phyloP scores from a whole-genome alignment of 1,284 basidiomycete species.

The Rhodofomes roseus region DNA sequence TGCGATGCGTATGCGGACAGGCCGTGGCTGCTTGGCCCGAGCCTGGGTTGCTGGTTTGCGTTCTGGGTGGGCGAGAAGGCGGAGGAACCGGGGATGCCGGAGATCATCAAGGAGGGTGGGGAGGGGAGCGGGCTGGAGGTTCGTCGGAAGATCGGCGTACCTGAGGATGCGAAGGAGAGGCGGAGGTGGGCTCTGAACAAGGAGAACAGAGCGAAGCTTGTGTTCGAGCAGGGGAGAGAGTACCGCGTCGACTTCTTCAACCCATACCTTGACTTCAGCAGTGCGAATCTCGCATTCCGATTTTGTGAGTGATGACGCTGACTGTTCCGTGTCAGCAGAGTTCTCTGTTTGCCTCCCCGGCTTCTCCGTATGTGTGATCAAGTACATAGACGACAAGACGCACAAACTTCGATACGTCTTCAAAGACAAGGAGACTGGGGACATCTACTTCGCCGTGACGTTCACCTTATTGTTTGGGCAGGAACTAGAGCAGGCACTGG shows the following conservation, averaged over 20 bases:
- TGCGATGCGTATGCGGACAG: not conserved
- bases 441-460: not conserved
- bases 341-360: not conserved
- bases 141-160: not conserved
- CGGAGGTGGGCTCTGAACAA: not conserved
- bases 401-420: not conserved
- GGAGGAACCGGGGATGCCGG: not conserved
- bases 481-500: not conserved
- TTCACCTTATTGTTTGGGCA: not conserved
- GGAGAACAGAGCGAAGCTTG: not conserved
- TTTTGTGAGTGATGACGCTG: not conserved
- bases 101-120: not conserved
- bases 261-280: not conserved
- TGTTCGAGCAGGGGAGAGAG: not conserved
- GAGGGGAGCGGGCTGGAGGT: not conserved
- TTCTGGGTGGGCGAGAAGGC: not conserved
- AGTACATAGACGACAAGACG: not conserved
- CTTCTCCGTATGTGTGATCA: not conserved
- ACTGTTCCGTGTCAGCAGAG: not conserved
- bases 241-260: not conserved
- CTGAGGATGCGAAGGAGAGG: not conserved
- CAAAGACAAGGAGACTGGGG: not conserved
- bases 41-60: not conserved
- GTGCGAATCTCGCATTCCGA: not conserved
- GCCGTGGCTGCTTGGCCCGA: not conserved